phyloP scores from a whole-genome alignment of 2,329 filamentous ascomycete species.

The Mycogone perniciosa region DNA sequence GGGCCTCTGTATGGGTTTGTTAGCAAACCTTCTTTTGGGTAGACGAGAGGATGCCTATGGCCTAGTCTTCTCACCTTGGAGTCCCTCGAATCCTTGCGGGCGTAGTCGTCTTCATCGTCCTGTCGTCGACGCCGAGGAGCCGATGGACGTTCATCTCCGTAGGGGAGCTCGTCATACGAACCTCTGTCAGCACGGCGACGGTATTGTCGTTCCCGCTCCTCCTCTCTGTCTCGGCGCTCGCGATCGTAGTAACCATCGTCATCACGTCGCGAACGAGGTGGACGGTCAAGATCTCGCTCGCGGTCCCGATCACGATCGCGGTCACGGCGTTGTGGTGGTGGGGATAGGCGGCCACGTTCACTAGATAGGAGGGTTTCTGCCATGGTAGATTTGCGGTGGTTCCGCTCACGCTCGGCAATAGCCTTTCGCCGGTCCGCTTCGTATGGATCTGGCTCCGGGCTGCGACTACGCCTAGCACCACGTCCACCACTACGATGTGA shows the following conservation, averaged over 20 bases:
- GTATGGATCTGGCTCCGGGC: slow-evolving; percentile 88
- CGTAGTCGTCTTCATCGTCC: slow-evolving; percentile 67
- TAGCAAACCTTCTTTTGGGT: slow-evolving; percentile 17
- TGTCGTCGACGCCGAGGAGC: slow-evolving; percentile 67
- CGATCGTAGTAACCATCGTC: slow-evolving; percentile 71
- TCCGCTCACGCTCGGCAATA: slow-evolving; percentile 87
- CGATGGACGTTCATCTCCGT: slow-evolving; percentile 68
- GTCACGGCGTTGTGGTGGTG: slow-evolving; percentile 37
- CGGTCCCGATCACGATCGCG: slow-evolving; percentile 37
- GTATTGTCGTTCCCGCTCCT: slow-evolving; percentile 83
- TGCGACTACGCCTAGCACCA: slow-evolving; percentile 64
- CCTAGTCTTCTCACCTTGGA: slow-evolving; percentile 49
- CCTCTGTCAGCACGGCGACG: slow-evolving; percentile 71
- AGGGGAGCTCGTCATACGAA: slow-evolving; percentile 82
- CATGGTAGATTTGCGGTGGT: slow-evolving; percentile 75
- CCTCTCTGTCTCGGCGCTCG: slow-evolving; percentile 80
- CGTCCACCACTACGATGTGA: slow-evolving; percentile 54
- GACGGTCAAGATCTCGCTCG: slow-evolving; percentile 43
- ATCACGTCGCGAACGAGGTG: slow-evolving; percentile 50
- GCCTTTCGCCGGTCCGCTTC: slow-evolving; percentile 92
- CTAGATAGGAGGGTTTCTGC: slow-evolving; percentile 54
- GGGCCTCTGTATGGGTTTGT: slow-evolving; percentile 41
- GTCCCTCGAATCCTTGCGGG: slow-evolving; percentile 59
- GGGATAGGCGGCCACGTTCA: slow-evolving; percentile 42
- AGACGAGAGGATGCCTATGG: background rate